Base-by-base conservation (phyloP, 2,329 filamentous ascomycete genomes). In the Talaromyces marneffei region DNA sequence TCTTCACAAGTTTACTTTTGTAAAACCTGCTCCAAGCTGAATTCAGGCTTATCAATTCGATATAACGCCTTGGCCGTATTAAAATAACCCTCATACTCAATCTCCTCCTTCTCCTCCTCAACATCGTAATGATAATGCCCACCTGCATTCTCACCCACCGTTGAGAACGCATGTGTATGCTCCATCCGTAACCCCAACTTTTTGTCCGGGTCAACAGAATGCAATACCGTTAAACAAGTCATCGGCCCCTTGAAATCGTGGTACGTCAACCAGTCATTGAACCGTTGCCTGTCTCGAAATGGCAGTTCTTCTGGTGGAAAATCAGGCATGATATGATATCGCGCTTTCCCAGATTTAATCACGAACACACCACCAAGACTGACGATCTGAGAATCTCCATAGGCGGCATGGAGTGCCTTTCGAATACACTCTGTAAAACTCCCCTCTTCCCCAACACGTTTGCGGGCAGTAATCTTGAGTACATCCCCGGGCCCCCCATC, bases 181-280 rank as follows among this genome's bases (percentile, higher is more conserved):
- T 82, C 80, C 66, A 80, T 77, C 29, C 79, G 68, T 55, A 81
- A 62, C 0, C 69, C 74, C 63, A 79, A 60, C 1, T 65, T 69
- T 40, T 71, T 39, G 1, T 5, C 73, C 0, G 75, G 74, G 61
- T 80, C 76, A 8, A 74, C 71, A 14, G 77, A 77, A 65, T 80
- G 77, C 40, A 80, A 67, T 0, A 79, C 76, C 9, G 68, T 73
- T 59, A 80, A 63, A 50, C 78, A 78, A 0, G 78, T 71, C 16
- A 79, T 63, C 1, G 73, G 76, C 2, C 68, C 71, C 3, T 69
- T 66, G 53, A 73, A 75, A 5, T 75, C 68, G 63, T 76, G 76
- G 57, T 69, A 79, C 0, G 68, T 73, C 40, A 80, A 64, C 78
- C 78, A 80, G 1, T 69, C 48, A 39, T 87, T 87, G 69, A 86